Base-by-base conservation (phyloP, 2,329 filamentous ascomycete species). In the Exophiala bonariae region DNA sequence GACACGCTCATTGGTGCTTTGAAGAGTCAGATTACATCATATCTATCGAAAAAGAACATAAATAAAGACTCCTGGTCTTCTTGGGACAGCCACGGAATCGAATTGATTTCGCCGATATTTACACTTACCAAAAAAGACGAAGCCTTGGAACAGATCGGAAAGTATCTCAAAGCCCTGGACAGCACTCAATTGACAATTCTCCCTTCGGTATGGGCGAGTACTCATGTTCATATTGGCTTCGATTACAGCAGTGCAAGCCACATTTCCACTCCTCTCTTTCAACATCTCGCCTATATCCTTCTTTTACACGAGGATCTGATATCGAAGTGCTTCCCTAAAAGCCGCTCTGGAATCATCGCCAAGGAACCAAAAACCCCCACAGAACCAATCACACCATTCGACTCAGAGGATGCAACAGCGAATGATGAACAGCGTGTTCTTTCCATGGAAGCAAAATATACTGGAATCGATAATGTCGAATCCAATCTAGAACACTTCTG, bases 141-240 rank as follows among this genome's bases (percentile, higher is more conserved):
- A 20, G 44, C 49, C 3, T 46, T 50, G 26, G 20, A 22, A 37
- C 26, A 49, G 36, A 18, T 49, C 10, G 28, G 28, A 33, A 45
- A 46, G 35, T 52, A 52, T 39, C 30, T 56, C 7, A 11, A 39
- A 13, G 45, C 51, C 20, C 33, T 54, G 8, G 13, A 19, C 8
- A 31, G 19, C 4, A 17, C 35, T 23, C 31, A 45, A 6, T 49
- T 39, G 16, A 47, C 34, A 26, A 35, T 31, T 18, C 39, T 53
- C 5, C 39, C 36, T n/a, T 57, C 48, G 13, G 44, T 55, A 3
- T 58, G 52, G 49, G 44, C 46, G 16, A 52, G 51, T 13, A 44
- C 44, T 3, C 56, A 57, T 38, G 51, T 58, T 14, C 56, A 56
- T 36, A 44, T 57, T 20, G 56, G 54, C 3, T 47, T 58, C 35